Conservation (phyloP, 1,139 yeast species). For the Sugiyamaella novakii region DNA sequence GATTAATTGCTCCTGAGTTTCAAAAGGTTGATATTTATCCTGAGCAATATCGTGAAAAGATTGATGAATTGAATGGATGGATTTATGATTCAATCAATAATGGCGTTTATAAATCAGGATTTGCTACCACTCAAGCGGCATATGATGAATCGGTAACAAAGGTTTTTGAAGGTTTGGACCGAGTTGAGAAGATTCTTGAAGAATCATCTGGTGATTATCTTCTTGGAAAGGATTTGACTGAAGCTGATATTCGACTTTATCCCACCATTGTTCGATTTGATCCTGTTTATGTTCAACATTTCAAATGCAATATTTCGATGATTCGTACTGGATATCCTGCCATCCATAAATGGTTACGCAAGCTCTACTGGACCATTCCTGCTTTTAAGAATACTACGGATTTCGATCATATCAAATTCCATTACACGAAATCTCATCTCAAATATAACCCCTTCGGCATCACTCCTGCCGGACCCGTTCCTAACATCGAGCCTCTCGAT, state of each 20-base stretch:
- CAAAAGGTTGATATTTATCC: conserved; percentile 68
- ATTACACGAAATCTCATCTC: conserved; percentile 79
- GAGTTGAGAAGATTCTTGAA: conserved; percentile 65
- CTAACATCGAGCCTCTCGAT: conserved; percentile 53
- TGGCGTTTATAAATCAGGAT: conserved; percentile 94
- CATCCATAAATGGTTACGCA: conserved; percentile 76
- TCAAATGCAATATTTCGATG: conserved; percentile 85
- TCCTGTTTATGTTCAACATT: conserved; percentile 90
- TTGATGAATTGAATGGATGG: conserved; percentile 84
- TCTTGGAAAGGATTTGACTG: conserved; percentile 71
- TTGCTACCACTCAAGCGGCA: conserved; percentile 80
- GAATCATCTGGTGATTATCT: conserved; percentile 57
- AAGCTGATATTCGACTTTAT: conserved; percentile 84
- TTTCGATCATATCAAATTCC: conserved; percentile 86
- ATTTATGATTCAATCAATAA: conserved; percentile 83
- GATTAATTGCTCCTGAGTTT: conserved; percentile 51
- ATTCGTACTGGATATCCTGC: conserved; percentile 80
- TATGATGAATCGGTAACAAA: conserved; percentile 71
- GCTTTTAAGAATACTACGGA: conserved; percentile 79
- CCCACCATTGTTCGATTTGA: conserved; percentile 87
- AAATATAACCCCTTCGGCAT: conserved; percentile 80
- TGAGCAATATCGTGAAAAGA: conserved; percentile 50
- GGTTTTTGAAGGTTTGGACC: conserved; percentile 72
- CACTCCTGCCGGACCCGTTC: conserved; percentile 89
- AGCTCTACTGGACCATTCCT: conserved; percentile 80